Base-by-base conservation (phyloP, 192 early-diverging fungal species). In the Kappamyces sp. region DNA sequence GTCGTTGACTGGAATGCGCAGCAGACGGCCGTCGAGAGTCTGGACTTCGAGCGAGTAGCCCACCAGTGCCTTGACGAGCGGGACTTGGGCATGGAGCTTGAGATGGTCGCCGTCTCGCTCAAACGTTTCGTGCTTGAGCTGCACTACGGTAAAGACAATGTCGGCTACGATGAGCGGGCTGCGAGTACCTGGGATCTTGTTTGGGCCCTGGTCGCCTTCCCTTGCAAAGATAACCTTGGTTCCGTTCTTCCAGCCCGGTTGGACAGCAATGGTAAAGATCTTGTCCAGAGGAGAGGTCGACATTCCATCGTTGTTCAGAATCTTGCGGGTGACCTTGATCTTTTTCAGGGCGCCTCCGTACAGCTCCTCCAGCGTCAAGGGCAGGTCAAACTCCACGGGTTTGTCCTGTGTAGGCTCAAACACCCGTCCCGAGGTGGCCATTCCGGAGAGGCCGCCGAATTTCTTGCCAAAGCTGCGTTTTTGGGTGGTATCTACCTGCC, bases 391-490 rank as follows among this genome's bases (percentile, higher is more conserved):
- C 42, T 73, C 69, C 8, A 82, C 47, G 1, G 76, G 61, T 41
- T 66, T 48, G 41, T 74, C 75, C 43, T 82, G 68, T 2, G 57
- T 54, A 2, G 74, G 73, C 36, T 66, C 37, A 8, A 51, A 33
- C 5, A 57, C 69, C 35, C 55, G 49, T 13, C 67, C 59, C 23
- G 49, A 44, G 5, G 51, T 47, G 52, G 70, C 74, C 76, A 83
- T 76, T 10, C 80, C 80, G 63, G 77, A 59, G 51, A 83, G 58
- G 2, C 80, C 80, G 40, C 78, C 78, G 65, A 83, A 81, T 43
- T 74, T 76, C 51, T 54, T 41, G 9, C 80, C 80, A 70, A 83
- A 83, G 31, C 60, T 58, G 33, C 53, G 46, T 12, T 3, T 12
- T 15, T 23, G 44, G 8, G 8, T 40, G 1, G 58, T 13, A 3